phyloP scores from a whole-genome alignment of 1,139 yeast genomes.

The Candida sojae region DNA sequence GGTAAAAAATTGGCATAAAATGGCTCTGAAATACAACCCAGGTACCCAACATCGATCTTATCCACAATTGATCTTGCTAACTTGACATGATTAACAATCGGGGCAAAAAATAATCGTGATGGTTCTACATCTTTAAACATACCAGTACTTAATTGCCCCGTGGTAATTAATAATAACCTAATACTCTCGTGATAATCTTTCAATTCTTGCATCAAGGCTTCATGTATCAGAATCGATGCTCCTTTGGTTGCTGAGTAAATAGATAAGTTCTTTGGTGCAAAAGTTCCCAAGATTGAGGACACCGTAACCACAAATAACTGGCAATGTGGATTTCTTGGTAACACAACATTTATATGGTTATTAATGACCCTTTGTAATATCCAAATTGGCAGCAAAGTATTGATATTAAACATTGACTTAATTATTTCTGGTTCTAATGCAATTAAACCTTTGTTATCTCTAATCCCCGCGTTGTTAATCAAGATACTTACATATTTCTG shows the following conservation, averaged over 20 bases:
- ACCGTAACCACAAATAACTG: slow-evolving; percentile 59
- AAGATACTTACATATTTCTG: slow-evolving; percentile 49
- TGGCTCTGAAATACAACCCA: slow-evolving; percentile 59
- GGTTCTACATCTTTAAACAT: slow-evolving; percentile 67
- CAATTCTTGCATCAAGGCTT: slow-evolving; percentile 56
- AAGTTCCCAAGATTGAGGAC: slow-evolving; percentile 68
- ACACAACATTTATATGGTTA: slow-evolving; percentile 18
- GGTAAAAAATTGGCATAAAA: slow-evolving; percentile 63
- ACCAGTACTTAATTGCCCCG: slow-evolving; percentile 66
- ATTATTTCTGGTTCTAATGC: slow-evolving; percentile 35
- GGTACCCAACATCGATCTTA: slow-evolving; percentile 45
- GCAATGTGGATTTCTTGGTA: slow-evolving; percentile 14
- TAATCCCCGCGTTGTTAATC: slow-evolving; percentile 76
- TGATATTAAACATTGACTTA: slow-evolving; percentile 48
- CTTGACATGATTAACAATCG: slow-evolving; percentile 46
- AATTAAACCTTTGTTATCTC: slow-evolving; percentile 49
- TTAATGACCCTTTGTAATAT: slow-evolving; percentile 47
- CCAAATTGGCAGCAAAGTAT: slow-evolving; percentile 57
- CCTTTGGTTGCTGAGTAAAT: slow-evolving; percentile 70
- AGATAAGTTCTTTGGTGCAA: slow-evolving; percentile 70
- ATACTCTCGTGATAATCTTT: slow-evolving; percentile 23
- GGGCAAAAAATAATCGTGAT: slow-evolving; percentile 63
- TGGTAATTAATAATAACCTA: slow-evolving; percentile 52
- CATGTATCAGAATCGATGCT: slow-evolving; percentile 59
- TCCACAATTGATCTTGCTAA: slow-evolving; percentile 47